Conservation (phyloP, 2,329 filamentous ascomycete species). For the Colletotrichum salicis region DNA sequence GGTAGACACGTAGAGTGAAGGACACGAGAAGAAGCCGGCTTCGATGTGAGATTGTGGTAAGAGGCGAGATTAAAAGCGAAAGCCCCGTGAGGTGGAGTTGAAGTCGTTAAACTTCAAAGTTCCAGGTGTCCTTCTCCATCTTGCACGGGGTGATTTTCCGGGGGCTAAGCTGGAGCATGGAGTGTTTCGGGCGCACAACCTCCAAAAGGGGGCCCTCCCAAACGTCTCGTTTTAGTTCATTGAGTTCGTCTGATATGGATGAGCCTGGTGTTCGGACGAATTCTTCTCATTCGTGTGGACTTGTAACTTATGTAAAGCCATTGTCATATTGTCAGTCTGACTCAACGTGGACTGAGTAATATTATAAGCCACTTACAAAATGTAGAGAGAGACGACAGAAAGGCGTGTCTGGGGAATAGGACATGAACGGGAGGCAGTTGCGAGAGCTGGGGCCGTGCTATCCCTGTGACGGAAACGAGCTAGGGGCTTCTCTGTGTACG, state of each 20-base stretch:
- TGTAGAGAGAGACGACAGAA: background rate
- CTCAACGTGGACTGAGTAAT: background rate
- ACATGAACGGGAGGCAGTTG: background rate
- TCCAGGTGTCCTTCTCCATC: constrained; percentile 31
- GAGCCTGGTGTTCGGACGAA: background rate
- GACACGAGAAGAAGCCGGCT: background rate
- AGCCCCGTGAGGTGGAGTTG: background rate
- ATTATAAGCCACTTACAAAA: background rate
- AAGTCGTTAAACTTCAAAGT: background rate
- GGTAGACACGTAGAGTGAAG: background rate
- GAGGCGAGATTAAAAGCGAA: background rate
- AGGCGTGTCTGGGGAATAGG: background rate
- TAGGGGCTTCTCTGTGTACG: background rate
- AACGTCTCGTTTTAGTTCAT: background rate
- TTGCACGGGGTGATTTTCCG: constrained; percentile 11
- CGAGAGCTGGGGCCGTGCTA: background rate
- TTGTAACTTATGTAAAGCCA: background rate
- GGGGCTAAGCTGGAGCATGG: constrained; percentile 32
- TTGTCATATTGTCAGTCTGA: background rate
- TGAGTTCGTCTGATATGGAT: constrained; percentile 7
- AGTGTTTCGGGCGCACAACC: constrained; percentile 29
- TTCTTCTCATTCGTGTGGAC: background rate
- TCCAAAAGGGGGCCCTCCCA: constrained; percentile 5
- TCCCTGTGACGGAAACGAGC: background rate
- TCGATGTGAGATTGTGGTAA: background rate